phyloP scores from a whole-genome alignment of 78 protist genomes.

The Dictyostelium citrinum region DNA sequence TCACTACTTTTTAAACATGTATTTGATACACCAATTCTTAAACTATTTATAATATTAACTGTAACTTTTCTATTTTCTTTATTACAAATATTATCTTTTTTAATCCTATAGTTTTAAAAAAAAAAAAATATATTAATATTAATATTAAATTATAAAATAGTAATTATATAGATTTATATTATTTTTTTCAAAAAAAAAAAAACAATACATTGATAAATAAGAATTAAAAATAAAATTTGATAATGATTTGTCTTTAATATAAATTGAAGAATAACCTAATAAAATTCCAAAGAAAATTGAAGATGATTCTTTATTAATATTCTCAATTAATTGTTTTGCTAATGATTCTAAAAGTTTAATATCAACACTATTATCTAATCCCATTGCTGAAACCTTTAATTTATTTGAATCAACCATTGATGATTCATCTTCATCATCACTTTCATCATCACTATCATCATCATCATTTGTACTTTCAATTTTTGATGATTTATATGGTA shows the following conservation, averaged over 20 bases:
- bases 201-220: not conserved
- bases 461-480: constrained; percentile 22
- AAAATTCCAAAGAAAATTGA: constrained; percentile 8
- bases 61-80: constrained; percentile 27
- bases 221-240: not conserved
- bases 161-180: not conserved
- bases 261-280: not conserved
- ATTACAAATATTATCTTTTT: not conserved
- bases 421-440: not conserved
- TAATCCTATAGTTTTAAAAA: not conserved
- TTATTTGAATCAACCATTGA: not conserved
- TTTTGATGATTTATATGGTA: constrained; percentile 34
- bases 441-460: not conserved
- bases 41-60: not conserved
- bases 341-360: not conserved
- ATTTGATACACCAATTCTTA: constrained; percentile 29
- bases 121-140: not conserved
- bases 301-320: constrained; percentile 15
- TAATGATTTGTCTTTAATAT: not conserved
- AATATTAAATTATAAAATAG: not conserved
- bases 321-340: not conserved
- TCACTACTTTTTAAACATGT: not conserved
- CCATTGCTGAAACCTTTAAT: not conserved
- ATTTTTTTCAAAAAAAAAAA: not conserved
- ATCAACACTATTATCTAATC: not conserved